Conservation (phyloP, 2,329 filamentous ascomycete species). For the Fusarium austroafricanum region DNA sequence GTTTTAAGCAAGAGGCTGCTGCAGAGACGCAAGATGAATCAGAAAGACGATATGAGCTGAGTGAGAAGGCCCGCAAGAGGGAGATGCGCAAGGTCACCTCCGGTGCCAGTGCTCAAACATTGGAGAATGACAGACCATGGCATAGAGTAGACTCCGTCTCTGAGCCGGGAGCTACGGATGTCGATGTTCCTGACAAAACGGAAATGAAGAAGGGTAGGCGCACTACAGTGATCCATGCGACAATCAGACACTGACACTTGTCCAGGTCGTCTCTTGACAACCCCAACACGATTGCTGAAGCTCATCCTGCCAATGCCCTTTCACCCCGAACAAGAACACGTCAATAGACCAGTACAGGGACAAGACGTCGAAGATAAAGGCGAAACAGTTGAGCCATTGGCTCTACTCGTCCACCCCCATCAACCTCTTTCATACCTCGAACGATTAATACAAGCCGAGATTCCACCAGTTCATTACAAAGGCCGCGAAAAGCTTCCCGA, state of each 20-base stretch:
- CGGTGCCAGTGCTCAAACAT: constrained; percentile 40
- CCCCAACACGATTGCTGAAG: constrained; percentile 82
- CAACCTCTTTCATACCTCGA: constrained; percentile 93
- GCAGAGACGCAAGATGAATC: not conserved
- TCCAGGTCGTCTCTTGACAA: constrained; percentile 79
- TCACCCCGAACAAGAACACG: constrained; percentile 52
- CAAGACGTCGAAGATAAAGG: constrained; percentile 48
- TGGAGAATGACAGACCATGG: constrained; percentile 47
- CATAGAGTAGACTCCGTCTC: constrained; percentile 35
- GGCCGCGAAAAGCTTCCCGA: constrained; percentile 76
- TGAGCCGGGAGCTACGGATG: constrained; percentile 25
- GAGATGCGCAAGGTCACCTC: constrained; percentile 38
- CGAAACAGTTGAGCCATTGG: constrained; percentile 77
- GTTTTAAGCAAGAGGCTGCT: constrained; percentile 21
- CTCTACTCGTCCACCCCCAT: constrained; percentile 86
- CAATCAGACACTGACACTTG: not conserved
- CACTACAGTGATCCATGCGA: not conserved
- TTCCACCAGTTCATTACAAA: constrained; percentile 75
- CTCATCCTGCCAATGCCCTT: constrained; percentile 78
- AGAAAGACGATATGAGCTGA: constrained; percentile 24
- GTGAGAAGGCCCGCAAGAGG: constrained; percentile 39
- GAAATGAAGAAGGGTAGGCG: constrained; percentile 41
- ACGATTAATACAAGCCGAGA: constrained; percentile 86
- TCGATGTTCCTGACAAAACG: constrained; percentile 27
- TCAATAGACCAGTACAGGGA: constrained; percentile 56